Base-by-base conservation (phyloP, 2,329 filamentous ascomycete genomes). In the Teratosphaeria destructans region DNA sequence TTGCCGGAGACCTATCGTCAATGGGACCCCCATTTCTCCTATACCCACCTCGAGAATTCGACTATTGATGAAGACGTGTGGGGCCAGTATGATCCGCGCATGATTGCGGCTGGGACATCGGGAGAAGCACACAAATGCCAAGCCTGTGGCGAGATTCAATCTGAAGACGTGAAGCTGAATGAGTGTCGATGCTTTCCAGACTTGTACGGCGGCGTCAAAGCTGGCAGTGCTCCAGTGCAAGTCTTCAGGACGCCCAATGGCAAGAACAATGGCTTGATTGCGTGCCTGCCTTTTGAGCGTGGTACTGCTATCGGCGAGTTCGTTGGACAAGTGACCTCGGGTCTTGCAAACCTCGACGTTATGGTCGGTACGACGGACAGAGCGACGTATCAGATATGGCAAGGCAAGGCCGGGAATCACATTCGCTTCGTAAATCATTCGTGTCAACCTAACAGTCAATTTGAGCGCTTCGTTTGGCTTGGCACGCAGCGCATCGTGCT, bases 381-480 rank as follows among this genome's bases (percentile, higher is more conserved):
- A 32, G 75, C 75, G 0, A 74, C 75, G 0, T 85, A 83, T 64
- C 82, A 85, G 66, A 83, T 84, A 58, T 84, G 77, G 75, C 82
- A 85, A 66, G 81, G 81, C 0, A 70, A 71, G 58, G 75, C 78
- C 67, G 80, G 82, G 3, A 84, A 84, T 65, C 82, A 80, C 63
- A 84, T 81, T 1, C 74, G 81, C 0, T 84, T 85, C 64, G 78
- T 83, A 49, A 84, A 84, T 66, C 78, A 84, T 65, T 83, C 80
- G 53, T 84, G 81, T 67, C 77, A 78, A 16, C 78, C 81, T 1
- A 84, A 84, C 62, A 77, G 78, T 57, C 81, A 83, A 65, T 83
- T 81, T 54, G 77, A 83, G 63, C 75, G 76, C 10, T 84, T 84
- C 66, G 75, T 75, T n/a, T 84, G 82, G 81, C 65, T 81, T 19